Evolutionary conservation across 2,329 filamentous ascomycete species (phyloP).

Genomic region (Nigrospora oryzae): DNA sequence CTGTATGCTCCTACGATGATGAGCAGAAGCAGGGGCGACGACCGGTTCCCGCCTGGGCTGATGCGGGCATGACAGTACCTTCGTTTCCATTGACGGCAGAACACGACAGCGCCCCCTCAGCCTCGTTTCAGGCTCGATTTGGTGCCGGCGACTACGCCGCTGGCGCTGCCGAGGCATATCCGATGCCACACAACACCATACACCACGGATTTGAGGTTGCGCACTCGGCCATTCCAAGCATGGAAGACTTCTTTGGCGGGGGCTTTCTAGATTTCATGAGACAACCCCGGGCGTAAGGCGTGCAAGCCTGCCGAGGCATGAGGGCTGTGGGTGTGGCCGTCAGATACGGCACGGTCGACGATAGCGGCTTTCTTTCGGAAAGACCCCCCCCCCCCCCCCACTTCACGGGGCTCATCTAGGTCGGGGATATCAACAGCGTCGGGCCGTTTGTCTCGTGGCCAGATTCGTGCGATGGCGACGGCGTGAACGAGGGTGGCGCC

Average conservation of each 20-base stretch:
- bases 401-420: too few relatives aligned
- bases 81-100: background rate
- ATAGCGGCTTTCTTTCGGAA: too few relatives aligned
- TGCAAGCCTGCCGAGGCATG: background rate
- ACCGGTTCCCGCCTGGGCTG: slow-evolving; percentile 1
- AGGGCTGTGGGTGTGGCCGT: background rate
- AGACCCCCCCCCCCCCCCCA: too few relatives aligned
- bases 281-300: slow-evolving; percentile 4
- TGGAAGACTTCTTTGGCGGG: slow-evolving; percentile 23
- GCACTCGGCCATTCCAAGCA: slow-evolving; percentile 19
- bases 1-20: background rate
- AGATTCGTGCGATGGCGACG: too few relatives aligned
- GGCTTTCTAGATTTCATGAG: slow-evolving; percentile 20
- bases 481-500: too few relatives aligned
- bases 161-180: slow-evolving; percentile 1
- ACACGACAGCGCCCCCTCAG: slow-evolving; percentile 2
- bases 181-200: slow-evolving; percentile 1
- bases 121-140: slow-evolving; percentile 1
- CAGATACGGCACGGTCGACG: too few relatives aligned
- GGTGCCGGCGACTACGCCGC: slow-evolving; percentile 3
- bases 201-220: slow-evolving; percentile 7
- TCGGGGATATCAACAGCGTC: too few relatives aligned
- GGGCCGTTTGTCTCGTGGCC: too few relatives aligned
- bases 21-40: slow-evolving; percentile 1
- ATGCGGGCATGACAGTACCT: slow-evolving; percentile 1